These are phyloP conservation scores for Epichloe gansuensis DNA, from an alignment of 2,329 filamentous ascomycete species.

Conservation along the genomic window DNA sequence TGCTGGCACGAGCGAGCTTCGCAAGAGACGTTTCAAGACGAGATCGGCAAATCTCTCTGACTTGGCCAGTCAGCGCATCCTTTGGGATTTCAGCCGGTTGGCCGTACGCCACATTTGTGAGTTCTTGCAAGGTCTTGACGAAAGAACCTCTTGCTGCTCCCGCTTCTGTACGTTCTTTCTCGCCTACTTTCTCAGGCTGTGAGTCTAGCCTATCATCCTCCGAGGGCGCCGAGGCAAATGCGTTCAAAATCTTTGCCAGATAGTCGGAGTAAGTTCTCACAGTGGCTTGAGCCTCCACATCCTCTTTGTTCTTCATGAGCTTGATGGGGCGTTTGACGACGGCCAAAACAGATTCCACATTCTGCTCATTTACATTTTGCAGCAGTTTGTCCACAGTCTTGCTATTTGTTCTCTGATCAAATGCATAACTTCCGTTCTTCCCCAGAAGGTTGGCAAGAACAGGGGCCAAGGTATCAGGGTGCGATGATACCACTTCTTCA, in stretches of 20 bases:
- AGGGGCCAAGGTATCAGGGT: conserved; percentile 45
- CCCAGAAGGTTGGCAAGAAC: conserved; percentile 58
- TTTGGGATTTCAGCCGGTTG: conserved; percentile 28
- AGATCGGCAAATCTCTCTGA: conserved; percentile 41
- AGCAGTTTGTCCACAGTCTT: conserved; percentile 73
- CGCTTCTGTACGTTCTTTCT: conserved; percentile 15
- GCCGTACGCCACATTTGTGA: conserved; percentile 45
- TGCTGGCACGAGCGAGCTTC: conserved; percentile 41
- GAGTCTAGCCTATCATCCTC: not conserved
- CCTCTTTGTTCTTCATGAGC: conserved; percentile 15
- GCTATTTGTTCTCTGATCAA: conserved; percentile 75
- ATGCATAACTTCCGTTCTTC: conserved; percentile 59
- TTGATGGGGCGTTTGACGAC: conserved; percentile 33
- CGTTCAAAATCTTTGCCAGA: conserved; percentile 38
- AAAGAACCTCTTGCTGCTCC: conserved; percentile 18
- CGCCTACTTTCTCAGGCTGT: not conserved
- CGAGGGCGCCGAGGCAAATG: conserved; percentile 15
- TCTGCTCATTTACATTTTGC: conserved; percentile 42
- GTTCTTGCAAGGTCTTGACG: conserved; percentile 33
- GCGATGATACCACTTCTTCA: conserved; percentile 48
- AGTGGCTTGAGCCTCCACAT: conserved; percentile 17
- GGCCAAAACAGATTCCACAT: conserved; percentile 40
- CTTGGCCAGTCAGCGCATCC: conserved; percentile 36
- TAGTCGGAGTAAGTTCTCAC: conserved; percentile 42
- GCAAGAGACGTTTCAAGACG: conserved; percentile 47